Percentiles rank a stretch among this genome's conserved stretches.
Conservation (phyloP, 257 asterid genomes). For the Solanum arcanum region DNA sequence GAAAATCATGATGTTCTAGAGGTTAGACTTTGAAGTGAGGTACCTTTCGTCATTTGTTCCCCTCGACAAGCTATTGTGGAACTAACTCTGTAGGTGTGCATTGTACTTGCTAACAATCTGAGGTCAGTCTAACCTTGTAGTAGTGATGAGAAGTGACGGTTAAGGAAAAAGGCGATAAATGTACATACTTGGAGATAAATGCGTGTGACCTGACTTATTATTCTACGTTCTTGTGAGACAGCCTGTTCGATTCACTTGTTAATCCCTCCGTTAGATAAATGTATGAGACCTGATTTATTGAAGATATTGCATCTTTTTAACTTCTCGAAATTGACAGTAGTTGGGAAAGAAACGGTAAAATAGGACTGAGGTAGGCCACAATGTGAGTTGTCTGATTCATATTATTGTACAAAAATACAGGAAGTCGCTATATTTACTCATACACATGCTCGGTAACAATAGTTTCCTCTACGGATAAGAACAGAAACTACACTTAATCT, state of each 20-base stretch:
- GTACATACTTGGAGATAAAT: neutral
- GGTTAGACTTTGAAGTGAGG: neutral
- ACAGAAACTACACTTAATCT: neutral
- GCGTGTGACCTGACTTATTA: neutral
- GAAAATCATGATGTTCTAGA: neutral
- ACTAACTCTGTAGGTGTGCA: neutral
- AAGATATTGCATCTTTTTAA: neutral
- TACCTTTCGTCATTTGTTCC: neutral
- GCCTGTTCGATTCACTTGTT: neutral
- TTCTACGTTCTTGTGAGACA: neutral
- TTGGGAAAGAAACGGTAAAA: neutral
- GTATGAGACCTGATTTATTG: neutral
- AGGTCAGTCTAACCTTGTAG: neutral
- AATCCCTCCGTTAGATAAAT: neutral
- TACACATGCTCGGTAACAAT: neutral
- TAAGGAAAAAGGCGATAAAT: neutral
- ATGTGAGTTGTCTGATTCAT: neutral
- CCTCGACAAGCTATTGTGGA: neutral
- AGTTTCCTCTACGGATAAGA: neutral
- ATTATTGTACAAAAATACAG: neutral
- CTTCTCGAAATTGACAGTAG: neutral
- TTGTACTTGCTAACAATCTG: neutral
- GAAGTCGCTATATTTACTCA: neutral
- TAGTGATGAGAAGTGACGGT: neutral
- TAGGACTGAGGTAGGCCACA: neutral